Conservation (phyloP, 768 basidiomycete genomes). For the Psilocybe cyanescens region DNA sequence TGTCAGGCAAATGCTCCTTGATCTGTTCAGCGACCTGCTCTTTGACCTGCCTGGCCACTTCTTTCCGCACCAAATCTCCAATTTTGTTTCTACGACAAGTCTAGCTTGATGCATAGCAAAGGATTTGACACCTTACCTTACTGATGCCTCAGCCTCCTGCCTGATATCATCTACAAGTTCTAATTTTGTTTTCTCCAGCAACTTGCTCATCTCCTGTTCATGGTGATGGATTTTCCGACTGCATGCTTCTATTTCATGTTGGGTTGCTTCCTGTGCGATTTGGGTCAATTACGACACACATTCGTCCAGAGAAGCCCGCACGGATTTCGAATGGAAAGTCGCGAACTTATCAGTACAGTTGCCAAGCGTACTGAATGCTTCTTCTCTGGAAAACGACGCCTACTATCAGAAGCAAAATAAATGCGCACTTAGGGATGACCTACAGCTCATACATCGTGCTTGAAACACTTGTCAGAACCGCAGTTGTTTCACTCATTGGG, state of each 20-base stretch:
- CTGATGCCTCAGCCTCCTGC: constrained; percentile 15
- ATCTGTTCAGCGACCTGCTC: constrained; percentile 54
- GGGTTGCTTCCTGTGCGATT: constrained; percentile 11
- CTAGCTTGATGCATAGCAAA: neutral
- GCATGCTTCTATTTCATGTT: constrained; percentile 22
- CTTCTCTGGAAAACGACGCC: constrained; percentile 2
- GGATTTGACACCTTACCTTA: constrained; percentile 16
- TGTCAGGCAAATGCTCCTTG: constrained; percentile 47
- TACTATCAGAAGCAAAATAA: neutral
- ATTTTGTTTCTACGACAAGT: constrained; percentile 17
- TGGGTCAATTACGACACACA: neutral
- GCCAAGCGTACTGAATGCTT: constrained; percentile 8
- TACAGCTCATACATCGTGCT: constrained; percentile 14
- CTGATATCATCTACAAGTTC: constrained; percentile 22
- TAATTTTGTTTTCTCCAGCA: constrained; percentile 15
- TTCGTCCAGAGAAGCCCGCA: neutral
- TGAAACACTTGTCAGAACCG: constrained; percentile 5
- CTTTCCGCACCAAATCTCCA: constrained; percentile 40
- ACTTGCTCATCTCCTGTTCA: constrained; percentile 12
- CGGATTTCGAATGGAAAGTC: neutral
- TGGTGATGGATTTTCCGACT: constrained; percentile 24
- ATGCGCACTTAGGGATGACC: neutral
- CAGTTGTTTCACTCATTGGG: neutral
- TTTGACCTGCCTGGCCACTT: constrained; percentile 46
- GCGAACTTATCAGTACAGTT: constrained; percentile 4